Evolutionary conservation across 2,329 filamentous ascomycete species (phyloP).

Genomic region (Tympanopsis confertula): DNA sequence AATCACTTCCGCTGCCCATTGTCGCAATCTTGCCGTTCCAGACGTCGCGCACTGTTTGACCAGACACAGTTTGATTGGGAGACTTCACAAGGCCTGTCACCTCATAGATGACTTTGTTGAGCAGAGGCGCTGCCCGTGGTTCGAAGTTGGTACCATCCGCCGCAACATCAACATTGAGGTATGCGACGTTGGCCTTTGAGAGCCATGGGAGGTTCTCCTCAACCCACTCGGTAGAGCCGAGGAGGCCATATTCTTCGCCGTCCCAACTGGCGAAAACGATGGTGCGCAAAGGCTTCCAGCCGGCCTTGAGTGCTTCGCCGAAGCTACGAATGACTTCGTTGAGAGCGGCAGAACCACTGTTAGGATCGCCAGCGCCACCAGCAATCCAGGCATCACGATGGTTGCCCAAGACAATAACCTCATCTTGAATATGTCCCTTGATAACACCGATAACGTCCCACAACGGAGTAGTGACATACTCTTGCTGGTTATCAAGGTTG

Average conservation of each 20-base stretch:
- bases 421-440: conserved; percentile 64
- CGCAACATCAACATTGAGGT: conserved; percentile 72
- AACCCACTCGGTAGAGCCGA: conserved; percentile 79
- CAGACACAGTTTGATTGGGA: conserved; percentile 51
- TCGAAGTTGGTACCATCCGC: conserved; percentile 45
- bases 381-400: conserved; percentile 76
- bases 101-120: conserved; percentile 54
- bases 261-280: conserved; percentile 67
- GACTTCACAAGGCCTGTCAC: conserved; percentile 45
- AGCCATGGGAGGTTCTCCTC: conserved; percentile 75
- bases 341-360: conserved; percentile 66
- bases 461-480: conserved; percentile 57
- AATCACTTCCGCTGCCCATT: conserved; percentile 56
- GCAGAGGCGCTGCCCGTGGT: conserved; percentile 50
- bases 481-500: conserved; percentile 57
- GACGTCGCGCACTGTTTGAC: conserved; percentile 24
- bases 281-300: conserved; percentile 71
- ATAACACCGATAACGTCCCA: conserved; percentile 75
- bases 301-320: conserved; percentile 54
- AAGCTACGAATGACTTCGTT: conserved; percentile 67
- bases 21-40: conserved; percentile 44
- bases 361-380: conserved; percentile 72
- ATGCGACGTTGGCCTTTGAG: conserved; percentile 56
- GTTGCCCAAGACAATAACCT: conserved; percentile 70
- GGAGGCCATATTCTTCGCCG: conserved; percentile 65